Evolutionary conservation across 345 rosid genomes (phyloP).

Genomic region (Fremontodendron californicum): DNA sequence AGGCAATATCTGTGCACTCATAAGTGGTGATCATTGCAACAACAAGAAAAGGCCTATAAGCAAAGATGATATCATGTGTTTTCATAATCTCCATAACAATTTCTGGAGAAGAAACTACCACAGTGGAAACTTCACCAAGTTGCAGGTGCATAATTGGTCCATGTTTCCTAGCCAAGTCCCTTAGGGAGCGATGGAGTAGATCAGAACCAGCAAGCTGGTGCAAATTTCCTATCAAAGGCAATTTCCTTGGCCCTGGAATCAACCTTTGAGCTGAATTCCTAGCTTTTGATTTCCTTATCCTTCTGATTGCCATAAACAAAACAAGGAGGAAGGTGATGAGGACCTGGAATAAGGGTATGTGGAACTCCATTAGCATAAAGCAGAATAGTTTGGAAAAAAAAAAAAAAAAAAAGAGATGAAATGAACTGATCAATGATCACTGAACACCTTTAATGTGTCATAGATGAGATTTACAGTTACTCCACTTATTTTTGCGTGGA

Average conservation of each 20-base stretch:
- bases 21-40: background rate
- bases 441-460: too few species aligned
- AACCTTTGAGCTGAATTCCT: background rate
- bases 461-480: too few species aligned
- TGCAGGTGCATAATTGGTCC: background rate
- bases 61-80: background rate
- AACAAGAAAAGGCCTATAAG: background rate
- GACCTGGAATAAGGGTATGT: background rate
- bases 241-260: background rate
- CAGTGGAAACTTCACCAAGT: background rate
- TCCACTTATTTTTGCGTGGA: too few species aligned
- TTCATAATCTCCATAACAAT: background rate
- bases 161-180: background rate
- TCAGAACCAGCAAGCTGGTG: background rate
- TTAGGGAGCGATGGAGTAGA: background rate
- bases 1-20: background rate
- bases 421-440: too few species aligned
- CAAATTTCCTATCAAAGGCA: background rate
- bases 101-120: slow-evolving; percentile 10
- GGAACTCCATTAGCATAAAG: background rate
- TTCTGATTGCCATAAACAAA: background rate
- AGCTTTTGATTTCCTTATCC: background rate
- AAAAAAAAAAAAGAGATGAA: background rate
- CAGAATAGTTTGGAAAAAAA: background rate
- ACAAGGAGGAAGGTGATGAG: background rate